Percentiles rank a stretch among this genome's conserved stretches.
Conservation (phyloP, 345 rosid genomes). For the Gynandropsis gynandra region DNA sequence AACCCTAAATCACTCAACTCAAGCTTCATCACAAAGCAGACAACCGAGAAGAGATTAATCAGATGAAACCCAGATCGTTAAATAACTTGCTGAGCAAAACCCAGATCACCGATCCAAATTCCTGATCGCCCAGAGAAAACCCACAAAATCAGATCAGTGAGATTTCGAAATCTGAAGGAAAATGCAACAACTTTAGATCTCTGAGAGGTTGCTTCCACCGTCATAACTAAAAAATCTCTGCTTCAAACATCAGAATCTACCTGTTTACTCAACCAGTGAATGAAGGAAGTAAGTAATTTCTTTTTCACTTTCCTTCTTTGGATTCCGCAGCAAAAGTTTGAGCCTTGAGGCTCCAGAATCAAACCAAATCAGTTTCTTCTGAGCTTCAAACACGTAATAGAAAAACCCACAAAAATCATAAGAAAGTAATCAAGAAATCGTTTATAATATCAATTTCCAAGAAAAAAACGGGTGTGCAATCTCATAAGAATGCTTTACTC, state of each 20-base stretch:
- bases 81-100: conserved; percentile 20
- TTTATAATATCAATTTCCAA: too few species aligned
- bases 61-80: conserved; percentile 25
- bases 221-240: neutral
- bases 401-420: too few species aligned
- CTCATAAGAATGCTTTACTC: conserved; percentile 21
- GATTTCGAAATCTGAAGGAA: conserved; percentile 11
- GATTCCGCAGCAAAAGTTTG: conserved; percentile 14
- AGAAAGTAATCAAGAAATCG: too few species aligned
- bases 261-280: conserved; percentile 11
- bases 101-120: conserved; percentile 26
- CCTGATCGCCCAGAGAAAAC: conserved; percentile 11
- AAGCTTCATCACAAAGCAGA: conserved; percentile 15
- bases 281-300: conserved; percentile 10
- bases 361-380: too few species aligned
- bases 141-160: conserved; percentile 18
- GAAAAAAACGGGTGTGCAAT: too few species aligned
- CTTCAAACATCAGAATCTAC: conserved; percentile 11
- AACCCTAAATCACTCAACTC: conserved; percentile 9
- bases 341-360: conserved; percentile 11
- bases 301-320: conserved; percentile 1
- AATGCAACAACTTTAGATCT: conserved; percentile 20
- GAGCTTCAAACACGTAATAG: too few species aligned
- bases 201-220: neutral
- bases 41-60: neutral